Percentiles rank a stretch among this genome's conserved stretches.
These are phyloP conservation scores for Penicillium bovifimosum DNA, from an alignment of 495 filamentous ascomycete species.

Conservation along the genomic window DNA sequence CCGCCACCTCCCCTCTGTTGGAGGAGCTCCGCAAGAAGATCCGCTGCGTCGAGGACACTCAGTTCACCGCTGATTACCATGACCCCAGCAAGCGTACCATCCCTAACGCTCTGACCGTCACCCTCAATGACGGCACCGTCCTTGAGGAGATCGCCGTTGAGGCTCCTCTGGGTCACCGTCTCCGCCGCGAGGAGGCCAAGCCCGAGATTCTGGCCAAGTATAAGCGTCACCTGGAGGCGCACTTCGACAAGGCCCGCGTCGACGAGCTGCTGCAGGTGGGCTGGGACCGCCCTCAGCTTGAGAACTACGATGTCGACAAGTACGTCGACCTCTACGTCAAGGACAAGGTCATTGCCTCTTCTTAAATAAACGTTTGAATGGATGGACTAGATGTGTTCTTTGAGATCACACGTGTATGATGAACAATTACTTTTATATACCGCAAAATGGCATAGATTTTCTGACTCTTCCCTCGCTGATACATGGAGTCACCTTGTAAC, in stretches of 20 bases:
- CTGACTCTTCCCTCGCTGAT: background rate
- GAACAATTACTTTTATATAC: slow-evolving; percentile 15
- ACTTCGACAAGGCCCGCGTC: slow-evolving; percentile 70
- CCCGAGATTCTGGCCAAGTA: slow-evolving; percentile 93
- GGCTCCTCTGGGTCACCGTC: slow-evolving; percentile 87
- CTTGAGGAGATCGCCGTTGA: slow-evolving; percentile 90
- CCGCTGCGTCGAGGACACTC: slow-evolving; percentile 88
- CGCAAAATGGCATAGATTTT: slow-evolving; percentile 14
- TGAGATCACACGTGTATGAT: slow-evolving; percentile 16
- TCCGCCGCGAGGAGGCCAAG: slow-evolving; percentile 93
- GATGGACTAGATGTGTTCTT: background rate
- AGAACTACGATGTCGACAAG: slow-evolving; percentile 77
- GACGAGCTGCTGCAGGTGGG: slow-evolving; percentile 73
- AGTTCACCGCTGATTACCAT: slow-evolving; percentile 94
- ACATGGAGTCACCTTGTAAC: background rate
- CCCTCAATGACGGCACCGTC: slow-evolving; percentile 89
- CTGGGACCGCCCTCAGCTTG: slow-evolving; percentile 64
- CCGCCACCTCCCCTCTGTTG: slow-evolving; percentile 82
- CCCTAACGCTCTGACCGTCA: slow-evolving; percentile 90
- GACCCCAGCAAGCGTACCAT: slow-evolving; percentile 88
- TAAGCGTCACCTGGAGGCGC: slow-evolving; percentile 80
- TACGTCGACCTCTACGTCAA: slow-evolving; percentile 95
- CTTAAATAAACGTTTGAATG: slow-evolving; percentile 11
- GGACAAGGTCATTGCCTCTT: slow-evolving; percentile 44
- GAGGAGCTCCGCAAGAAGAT: slow-evolving; percentile 89